phyloP scores from a whole-genome alignment of 768 basidiomycete genomes.

The Chalciporus sphaerocephalus region DNA sequence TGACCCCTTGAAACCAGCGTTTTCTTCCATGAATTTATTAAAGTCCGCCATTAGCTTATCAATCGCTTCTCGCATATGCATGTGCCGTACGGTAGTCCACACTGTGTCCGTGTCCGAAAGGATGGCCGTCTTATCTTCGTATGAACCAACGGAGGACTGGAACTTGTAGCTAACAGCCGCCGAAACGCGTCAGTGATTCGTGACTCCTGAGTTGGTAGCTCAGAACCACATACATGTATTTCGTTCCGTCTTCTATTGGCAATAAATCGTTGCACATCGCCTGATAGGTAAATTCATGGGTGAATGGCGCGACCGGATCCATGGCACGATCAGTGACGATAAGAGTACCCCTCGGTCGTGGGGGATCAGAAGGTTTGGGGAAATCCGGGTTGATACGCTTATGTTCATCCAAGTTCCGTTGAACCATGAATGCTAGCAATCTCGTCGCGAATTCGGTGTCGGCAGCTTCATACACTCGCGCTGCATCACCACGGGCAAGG shows the following conservation, averaged over 20 bases:
- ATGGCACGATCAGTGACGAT: constrained; percentile 96
- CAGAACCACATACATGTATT: constrained; percentile 69
- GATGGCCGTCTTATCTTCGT: constrained; percentile 82
- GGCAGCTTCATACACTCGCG: constrained; percentile 63
- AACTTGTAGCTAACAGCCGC: constrained; percentile 76
- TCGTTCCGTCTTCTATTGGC: constrained; percentile 78
- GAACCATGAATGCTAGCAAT: constrained; percentile 81
- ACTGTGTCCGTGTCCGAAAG: constrained; percentile 86
- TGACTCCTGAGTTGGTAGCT: constrained; percentile 3
- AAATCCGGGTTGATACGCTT: constrained; percentile 84
- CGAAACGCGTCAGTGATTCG: not conserved
- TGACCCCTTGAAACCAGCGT: constrained; percentile 91
- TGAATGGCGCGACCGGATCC: constrained; percentile 84
- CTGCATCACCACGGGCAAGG: constrained; percentile 67
- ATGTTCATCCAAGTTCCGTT: constrained; percentile 79
- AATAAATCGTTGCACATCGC: constrained; percentile 97
- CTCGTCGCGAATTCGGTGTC: constrained; percentile 77
- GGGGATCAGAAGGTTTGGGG: constrained; percentile 54
- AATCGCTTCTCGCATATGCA: constrained; percentile 99
- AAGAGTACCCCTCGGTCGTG: constrained; percentile 72
- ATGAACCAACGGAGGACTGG: constrained; percentile 78
- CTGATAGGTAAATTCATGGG: constrained; percentile 99
- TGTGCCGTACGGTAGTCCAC: constrained; percentile 90
- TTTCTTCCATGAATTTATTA: constrained; percentile 88
- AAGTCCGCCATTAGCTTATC: constrained; percentile 97